Evolutionary conservation across 345 rosid species (phyloP).

Genomic region (Eucalyptus sp.): DNA sequence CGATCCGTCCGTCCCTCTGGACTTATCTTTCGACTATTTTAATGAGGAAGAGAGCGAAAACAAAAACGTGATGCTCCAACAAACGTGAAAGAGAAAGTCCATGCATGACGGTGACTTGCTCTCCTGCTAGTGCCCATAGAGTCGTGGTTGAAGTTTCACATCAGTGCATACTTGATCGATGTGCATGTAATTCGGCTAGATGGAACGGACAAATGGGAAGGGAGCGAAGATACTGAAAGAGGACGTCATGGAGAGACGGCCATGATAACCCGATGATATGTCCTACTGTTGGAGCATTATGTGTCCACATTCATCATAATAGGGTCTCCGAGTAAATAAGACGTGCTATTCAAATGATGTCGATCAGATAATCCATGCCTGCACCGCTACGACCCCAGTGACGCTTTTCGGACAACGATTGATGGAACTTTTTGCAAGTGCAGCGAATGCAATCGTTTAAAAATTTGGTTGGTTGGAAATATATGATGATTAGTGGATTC

Average conservation of each 20-base stretch:
- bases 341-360: background rate
- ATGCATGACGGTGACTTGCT: background rate
- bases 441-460: no score
- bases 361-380: background rate
- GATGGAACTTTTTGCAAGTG: background rate
- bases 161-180: background rate
- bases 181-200: background rate
- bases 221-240: background rate
- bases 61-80: background rate
- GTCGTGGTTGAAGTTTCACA: background rate
- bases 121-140: background rate
- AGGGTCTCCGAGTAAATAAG: background rate
- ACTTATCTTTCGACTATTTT: background rate
- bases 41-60: background rate
- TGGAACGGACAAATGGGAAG: background rate
- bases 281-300: background rate
- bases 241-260: background rate
- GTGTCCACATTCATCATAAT: background rate
- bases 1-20: background rate
- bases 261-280: background rate
- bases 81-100: background rate
- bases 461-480: no score
- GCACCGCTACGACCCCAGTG: background rate
- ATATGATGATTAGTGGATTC: no score
- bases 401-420: background rate